Base-by-base conservation (phyloP, 441 rosid species). In the Euphorbia schlechtendalii region DNA sequence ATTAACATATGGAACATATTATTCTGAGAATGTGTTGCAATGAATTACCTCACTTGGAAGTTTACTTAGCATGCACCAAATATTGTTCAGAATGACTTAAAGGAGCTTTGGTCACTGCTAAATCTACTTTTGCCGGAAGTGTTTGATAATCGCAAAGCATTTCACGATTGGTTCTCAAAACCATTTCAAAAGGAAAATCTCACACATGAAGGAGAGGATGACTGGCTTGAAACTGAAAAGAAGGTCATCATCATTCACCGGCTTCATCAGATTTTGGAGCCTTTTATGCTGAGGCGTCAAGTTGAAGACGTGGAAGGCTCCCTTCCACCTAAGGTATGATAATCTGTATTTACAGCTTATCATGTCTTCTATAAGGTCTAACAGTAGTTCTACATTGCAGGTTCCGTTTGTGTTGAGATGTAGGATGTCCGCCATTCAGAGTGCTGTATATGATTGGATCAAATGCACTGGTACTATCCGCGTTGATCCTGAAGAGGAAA, bases 221-320 rank as follows among this genome's bases (percentile, higher is more conserved):
- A 95, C 78, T 95, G 99, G 99, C 96, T 95, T 73, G 99, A 95
- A 86, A 95, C 99, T 58, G 99, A 95, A 73, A 95, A 95, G 83
- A 95, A 95, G 80, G 99, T 95, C 36, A 95, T 95, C 71, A 82
- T 95, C 69, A 95, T 95, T 77, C 99, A 95, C 68, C 84, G 99
- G 46, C 99, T 95, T 78, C 99, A 95, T 86, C 99, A 95, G 76
- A 95, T 95, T 70, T 78, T 95, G 72, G 99, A 95, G 84, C 99
- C 99, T 51, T 95, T 95, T 82, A 95, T 95, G 99, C 98, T 95
- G 64, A 87, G 99, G 68, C 96, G 99, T 11, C 99, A 97, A 56
- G 96, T 95, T 64, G 96, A 95, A 82, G 99, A 95, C 73, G 99
- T 95, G 73, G 99, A 95, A 81, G 97, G 99, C 71, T 89, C 97